Percentiles rank a stretch among this genome's conserved stretches.
Conservation (phyloP, 2,329 filamentous ascomycete genomes). For the Aspergillus aculeatinus region DNA sequence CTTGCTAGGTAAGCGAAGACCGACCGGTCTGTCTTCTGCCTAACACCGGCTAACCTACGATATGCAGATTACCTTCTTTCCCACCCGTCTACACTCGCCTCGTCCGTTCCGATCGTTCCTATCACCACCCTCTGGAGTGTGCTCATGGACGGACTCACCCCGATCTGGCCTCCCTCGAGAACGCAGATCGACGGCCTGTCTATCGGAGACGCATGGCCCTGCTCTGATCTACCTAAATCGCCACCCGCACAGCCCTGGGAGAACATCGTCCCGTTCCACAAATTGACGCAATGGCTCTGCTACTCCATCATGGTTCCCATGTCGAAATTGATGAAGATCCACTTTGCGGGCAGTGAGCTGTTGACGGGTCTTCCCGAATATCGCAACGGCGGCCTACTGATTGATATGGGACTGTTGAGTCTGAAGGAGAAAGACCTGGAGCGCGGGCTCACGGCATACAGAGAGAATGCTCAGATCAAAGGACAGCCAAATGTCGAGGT, state of each 20-base stretch:
- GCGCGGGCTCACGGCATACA: slow-evolving; percentile 69
- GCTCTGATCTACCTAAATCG: slow-evolving; percentile 71
- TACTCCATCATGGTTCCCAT: slow-evolving; percentile 94
- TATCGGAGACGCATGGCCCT: slow-evolving; percentile 93
- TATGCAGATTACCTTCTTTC: slow-evolving; percentile 80
- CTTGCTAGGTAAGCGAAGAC: slow-evolving; percentile 71
- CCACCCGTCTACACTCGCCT: slow-evolving; percentile 84
- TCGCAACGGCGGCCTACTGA: slow-evolving; percentile 83
- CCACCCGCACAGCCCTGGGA: slow-evolving; percentile 71
- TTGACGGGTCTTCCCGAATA: slow-evolving; percentile 90
- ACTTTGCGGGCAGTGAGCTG: slow-evolving; percentile 77
- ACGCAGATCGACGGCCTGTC: slow-evolving; percentile 83
- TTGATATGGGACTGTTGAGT: slow-evolving; percentile 77
- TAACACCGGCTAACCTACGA: slow-evolving; percentile 3
- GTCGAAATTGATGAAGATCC: slow-evolving; percentile 73
- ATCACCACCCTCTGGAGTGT: slow-evolving; percentile 87
- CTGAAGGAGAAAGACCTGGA: slow-evolving; percentile 69
- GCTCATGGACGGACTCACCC: slow-evolving; percentile 79
- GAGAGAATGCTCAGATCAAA: slow-evolving; percentile 68
- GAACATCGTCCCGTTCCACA: slow-evolving; percentile 86
- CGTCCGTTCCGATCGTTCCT: slow-evolving; percentile 81
- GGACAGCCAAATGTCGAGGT: slow-evolving; percentile 72
- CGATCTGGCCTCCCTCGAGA: slow-evolving; percentile 85
- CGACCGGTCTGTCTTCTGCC: neutral
- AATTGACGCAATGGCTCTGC: slow-evolving; percentile 90